Evolutionary conservation across 768 basidiomycete genomes (phyloP), one percentile per base, ranked within the genome.

Genomic region (Mrakia gelida): DNA sequence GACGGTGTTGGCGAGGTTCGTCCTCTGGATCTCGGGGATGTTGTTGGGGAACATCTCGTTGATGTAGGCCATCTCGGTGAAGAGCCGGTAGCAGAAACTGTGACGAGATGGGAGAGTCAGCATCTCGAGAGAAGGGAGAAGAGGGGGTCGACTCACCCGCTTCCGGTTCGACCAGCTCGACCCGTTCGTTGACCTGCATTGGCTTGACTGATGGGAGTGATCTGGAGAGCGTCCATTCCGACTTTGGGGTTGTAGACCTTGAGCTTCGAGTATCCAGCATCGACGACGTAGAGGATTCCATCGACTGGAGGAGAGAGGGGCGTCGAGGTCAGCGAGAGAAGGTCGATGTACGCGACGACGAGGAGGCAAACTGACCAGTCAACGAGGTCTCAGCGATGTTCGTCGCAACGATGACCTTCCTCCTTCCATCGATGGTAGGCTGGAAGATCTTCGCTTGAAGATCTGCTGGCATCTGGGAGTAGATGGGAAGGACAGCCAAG

Each of bases 391-490:
- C 97, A 2, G 97, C 96, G 77, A 98, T 99, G 84, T 99, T 99
- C 6, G 96, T 99, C 0, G 97, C 97, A 1, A 98, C 95, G 80
- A 99, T 95, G 75, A 96, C 94, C 85, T 99, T 99, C 75, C 97
- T 87, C 67, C 97, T 88, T 3, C 97, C 97, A 84, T 99, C 97
- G 32, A 89, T 87, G 0, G 97, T 98, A 11, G 96, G 90, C 77
- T 95, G 92, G 81, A 98, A 98, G 79, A 99, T 99, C 84, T 94
- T 96, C 32, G 97, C 96, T 83, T 99, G 97, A 54, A 99, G 86
- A 86, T 98, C 97, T 9, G 97, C 97, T 15, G 97, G 97, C 97
- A 98, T 98, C 83, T 98, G 96, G 4, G 97, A 98, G 85, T 99
- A 98, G 80, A 98, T 99, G 9, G 97, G 97, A 43, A 99, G 86